Percentiles rank a stretch among this genome's conserved stretches.
Evolutionary conservation across 2,329 filamentous ascomycete species (phyloP).

Genomic region (Colletotrichum sp.): DNA sequence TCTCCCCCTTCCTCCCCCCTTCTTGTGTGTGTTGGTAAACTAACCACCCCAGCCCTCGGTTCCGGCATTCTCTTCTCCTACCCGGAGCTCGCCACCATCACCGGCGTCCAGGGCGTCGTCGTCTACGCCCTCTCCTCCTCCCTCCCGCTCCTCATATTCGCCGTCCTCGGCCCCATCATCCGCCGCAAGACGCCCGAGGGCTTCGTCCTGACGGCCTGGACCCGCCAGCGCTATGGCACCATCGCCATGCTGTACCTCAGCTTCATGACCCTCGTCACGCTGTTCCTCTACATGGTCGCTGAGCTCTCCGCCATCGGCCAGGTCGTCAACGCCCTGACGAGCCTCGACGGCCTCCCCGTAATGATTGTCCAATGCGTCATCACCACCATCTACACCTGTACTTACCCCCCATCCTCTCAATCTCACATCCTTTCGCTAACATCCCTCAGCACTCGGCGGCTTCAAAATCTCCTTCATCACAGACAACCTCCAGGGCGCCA

Average conservation of each 20-base stretch:
- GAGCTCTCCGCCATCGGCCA: constrained; percentile 84
- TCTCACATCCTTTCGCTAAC: background rate
- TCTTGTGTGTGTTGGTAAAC: constrained; percentile 30
- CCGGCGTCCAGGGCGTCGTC: constrained; percentile 79
- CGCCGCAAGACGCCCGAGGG: constrained; percentile 81
- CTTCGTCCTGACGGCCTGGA: constrained; percentile 87
- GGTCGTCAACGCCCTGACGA: constrained; percentile 76
- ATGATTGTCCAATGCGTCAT: constrained; percentile 80
- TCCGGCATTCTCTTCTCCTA: constrained; percentile 86
- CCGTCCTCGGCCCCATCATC: constrained; percentile 76
- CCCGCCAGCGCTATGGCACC: constrained; percentile 76
- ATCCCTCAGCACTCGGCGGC: constrained; percentile 71
- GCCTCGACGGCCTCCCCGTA: constrained; percentile 74
- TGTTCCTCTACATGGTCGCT: constrained; percentile 87
- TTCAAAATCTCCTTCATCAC: constrained; percentile 87
- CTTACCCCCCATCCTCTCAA: constrained; percentile 19
- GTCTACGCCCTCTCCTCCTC: constrained; percentile 77
- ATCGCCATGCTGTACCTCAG: constrained; percentile 76
- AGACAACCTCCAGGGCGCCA: constrained; percentile 79
- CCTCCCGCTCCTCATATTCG: constrained; percentile 77
- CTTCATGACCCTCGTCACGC: constrained; percentile 77
- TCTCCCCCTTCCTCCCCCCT: constrained; percentile 30
- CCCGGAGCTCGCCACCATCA: constrained; percentile 78
- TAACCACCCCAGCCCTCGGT: constrained; percentile 72
- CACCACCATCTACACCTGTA: constrained; percentile 85